phyloP scores from a whole-genome alignment of 2,329 filamentous ascomycete species.

The Lachnellula occidentalis region DNA sequence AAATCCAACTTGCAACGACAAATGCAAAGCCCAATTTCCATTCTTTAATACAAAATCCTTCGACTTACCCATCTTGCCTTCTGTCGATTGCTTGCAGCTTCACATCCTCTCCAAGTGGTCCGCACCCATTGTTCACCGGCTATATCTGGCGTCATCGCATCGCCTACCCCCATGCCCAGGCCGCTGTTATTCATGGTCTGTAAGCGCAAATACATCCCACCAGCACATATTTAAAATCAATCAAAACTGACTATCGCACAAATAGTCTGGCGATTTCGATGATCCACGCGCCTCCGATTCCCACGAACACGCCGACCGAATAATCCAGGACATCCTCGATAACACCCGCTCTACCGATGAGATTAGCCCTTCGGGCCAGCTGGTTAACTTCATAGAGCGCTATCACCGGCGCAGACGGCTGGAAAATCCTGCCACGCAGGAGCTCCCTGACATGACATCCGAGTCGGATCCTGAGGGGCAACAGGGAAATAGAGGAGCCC shows the following conservation, averaged over 20 bases:
- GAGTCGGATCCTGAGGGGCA: constrained; percentile 20
- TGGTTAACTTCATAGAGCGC: constrained; percentile 39
- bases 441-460: constrained; percentile 27
- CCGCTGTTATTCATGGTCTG: constrained; percentile 23
- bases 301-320: constrained; percentile 26
- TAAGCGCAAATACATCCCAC: constrained; percentile 3
- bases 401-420: constrained; percentile 31
- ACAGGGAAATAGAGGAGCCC: constrained; percentile 11
- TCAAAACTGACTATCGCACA: not conserved
- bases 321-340: constrained; percentile 38
- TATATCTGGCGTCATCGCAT: not conserved
- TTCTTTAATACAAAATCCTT: not conserved
- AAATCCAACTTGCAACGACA: not conserved
- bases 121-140: not conserved
- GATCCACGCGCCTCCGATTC: constrained; percentile 24
- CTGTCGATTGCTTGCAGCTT: not conserved
- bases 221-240: not conserved
- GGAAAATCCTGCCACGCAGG: constrained; percentile 11
- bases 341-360: constrained; percentile 32
- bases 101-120: not conserved
- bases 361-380: constrained; percentile 39
- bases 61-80: not conserved
- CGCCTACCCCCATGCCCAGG: constrained; percentile 16
- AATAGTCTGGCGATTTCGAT: constrained; percentile 27
- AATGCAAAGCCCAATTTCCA: not conserved